Evolutionary conservation across 2,329 filamentous ascomycete genomes (phyloP), one percentile per base, ranked within the genome.

Genomic region (Dactylellina leptospora): DNA sequence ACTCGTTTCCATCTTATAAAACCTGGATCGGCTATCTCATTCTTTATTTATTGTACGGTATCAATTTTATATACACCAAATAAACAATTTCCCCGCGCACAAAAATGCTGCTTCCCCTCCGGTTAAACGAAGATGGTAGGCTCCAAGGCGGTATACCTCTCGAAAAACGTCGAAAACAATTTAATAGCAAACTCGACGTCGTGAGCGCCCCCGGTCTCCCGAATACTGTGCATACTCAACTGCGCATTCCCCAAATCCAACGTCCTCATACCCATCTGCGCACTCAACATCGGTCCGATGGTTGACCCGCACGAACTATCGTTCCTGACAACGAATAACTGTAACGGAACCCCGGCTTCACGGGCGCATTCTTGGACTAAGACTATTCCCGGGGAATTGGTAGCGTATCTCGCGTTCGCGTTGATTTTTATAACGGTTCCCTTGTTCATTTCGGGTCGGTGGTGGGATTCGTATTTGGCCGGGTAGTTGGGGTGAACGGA

Each of bases 351-450:
- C 22, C 87, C 88, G 16, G 85, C 86, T 30, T 84, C 82, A 66
- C 84, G 83, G 1, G 95, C 95, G 42, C 90, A 88, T 82, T 97
- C 93, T 80, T 97, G 91, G 9, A 99, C 80, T 30, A 99, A 84
- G 5, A 96, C 93, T 76, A 97, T 96, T 33, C 95, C 95, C 1
- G 95, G 95, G 0, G 92, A 91, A 83, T 97, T 97, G 60, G 95
- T 99, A 27, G 93, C 92, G 81, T 99, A 99, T 74, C 93, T 89
- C 76, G 95, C 92, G 80, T 97, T 99, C 74, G 95, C 95, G 79
- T 99, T 99, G 83, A 99, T 86, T 83, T 99, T 99, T 83, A 99
- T 92, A 47, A 97, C 93, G 2, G 91, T 91, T 55, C 95, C 95
- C 80, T 92, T 91, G 85, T 99, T 99, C 86, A 99, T 96, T 81